phyloP scores from a whole-genome alignment of 2,329 filamentous ascomycete species.

The Cladosporium sp. region DNA sequence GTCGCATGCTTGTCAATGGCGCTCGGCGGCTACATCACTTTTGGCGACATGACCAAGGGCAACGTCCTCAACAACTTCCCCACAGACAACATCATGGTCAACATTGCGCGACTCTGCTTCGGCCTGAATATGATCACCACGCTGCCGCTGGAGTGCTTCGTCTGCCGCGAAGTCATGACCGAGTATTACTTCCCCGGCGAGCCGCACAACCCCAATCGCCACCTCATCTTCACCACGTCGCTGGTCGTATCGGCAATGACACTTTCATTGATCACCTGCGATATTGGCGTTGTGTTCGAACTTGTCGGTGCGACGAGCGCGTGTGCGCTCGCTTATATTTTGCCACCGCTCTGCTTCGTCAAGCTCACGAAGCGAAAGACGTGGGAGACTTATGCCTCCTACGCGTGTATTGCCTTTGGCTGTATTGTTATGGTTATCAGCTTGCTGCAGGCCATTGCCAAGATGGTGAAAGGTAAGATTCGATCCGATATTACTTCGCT shows the following conservation, averaged over 20 bases:
- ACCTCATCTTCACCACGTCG: conserved; percentile 80
- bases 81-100: conserved; percentile 85
- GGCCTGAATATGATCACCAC: conserved; percentile 99
- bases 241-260: conserved; percentile 78
- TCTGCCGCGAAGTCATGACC: conserved; percentile 94
- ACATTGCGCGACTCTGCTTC: conserved; percentile 91
- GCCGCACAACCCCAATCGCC: conserved; percentile 78
- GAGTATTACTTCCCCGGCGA: conserved; percentile 74
- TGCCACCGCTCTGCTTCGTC: conserved; percentile 93
- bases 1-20: conserved; percentile 89
- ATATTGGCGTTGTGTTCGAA: conserved; percentile 92
- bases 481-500: background rate
- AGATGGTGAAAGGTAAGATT: conserved; percentile 54
- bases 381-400: conserved; percentile 59
- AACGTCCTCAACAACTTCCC: conserved; percentile 99
- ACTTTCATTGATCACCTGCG: conserved; percentile 82
- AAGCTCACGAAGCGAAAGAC: conserved; percentile 75
- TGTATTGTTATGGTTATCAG: conserved; percentile 78
- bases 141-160: conserved; percentile 92
- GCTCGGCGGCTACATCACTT: conserved; percentile 84
- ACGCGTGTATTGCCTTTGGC: conserved; percentile 75
- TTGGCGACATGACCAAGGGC: conserved; percentile 86
- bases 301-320: conserved; percentile 93
- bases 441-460: conserved; percentile 68
- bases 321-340: conserved; percentile 89